Conservation (phyloP, 805 yeast genomes). For the Metschnikowia cubensis region DNA sequence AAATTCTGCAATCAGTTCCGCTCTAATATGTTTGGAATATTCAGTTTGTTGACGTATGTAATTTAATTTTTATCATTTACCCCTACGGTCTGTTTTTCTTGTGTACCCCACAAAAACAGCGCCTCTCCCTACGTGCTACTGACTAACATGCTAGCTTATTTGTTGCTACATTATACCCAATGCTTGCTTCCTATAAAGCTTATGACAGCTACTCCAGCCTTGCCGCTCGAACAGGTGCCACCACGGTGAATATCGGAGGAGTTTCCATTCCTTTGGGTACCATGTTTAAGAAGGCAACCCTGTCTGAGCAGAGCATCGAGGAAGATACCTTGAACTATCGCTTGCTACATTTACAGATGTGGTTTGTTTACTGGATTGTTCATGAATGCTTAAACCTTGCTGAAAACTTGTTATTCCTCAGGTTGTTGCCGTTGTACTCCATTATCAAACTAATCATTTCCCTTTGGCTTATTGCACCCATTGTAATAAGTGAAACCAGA, state of each 20-base stretch:
- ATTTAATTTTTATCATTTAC: neutral
- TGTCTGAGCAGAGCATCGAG: constrained; percentile 12
- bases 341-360: constrained; percentile 33
- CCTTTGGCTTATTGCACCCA: constrained; percentile 42
- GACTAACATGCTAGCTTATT: constrained; percentile 14
- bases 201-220: constrained; percentile 39
- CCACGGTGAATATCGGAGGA: constrained; percentile 34
- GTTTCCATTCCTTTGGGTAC: constrained; percentile 37
- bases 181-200: constrained; percentile 58
- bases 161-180: constrained; percentile 52
- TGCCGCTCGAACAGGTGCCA: constrained; percentile 26
- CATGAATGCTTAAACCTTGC: constrained; percentile 41
- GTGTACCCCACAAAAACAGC: constrained; percentile 4
- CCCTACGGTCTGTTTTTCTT: neutral
- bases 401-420: constrained; percentile 42
- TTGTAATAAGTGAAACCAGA: constrained; percentile 45
- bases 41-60: constrained; percentile 7
- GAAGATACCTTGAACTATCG: constrained; percentile 21
- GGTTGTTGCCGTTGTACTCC: constrained; percentile 21
- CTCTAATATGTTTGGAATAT: constrained; percentile 6
- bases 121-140: neutral
- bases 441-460: constrained; percentile 55
- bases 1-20: neutral
- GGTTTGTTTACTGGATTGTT: constrained; percentile 62
- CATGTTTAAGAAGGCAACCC: constrained; percentile 28